Conservation (phyloP, 2,329 filamentous ascomycete species). For the Scytalidium sp. region DNA sequence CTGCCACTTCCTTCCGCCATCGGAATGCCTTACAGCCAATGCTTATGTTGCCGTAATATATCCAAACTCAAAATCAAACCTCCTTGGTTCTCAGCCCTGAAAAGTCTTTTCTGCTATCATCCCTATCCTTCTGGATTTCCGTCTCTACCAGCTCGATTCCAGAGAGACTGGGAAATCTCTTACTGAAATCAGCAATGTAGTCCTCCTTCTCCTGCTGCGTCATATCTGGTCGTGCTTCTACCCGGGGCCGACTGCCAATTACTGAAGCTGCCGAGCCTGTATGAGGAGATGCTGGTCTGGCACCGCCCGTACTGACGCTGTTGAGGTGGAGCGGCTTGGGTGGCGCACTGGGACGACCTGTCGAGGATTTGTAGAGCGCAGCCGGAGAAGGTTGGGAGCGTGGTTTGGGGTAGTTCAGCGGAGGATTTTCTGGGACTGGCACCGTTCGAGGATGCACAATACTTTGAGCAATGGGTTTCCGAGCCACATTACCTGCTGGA, state of each 20-base stretch:
- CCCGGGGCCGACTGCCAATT: conserved; percentile 33
- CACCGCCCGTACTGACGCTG: conserved; percentile 41
- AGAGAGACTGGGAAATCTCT: conserved; percentile 80
- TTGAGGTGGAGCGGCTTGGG: conserved; percentile 62
- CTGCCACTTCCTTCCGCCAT: not conserved
- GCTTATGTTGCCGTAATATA: not conserved
- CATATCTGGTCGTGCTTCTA: conserved; percentile 51
- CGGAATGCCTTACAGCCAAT: not conserved
- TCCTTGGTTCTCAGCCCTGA: not conserved
- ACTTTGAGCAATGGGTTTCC: conserved; percentile 46
- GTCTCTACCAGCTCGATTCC: conserved; percentile 64
- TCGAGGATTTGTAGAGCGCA: conserved; percentile 25
- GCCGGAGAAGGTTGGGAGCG: conserved; percentile 18
- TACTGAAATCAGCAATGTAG: conserved; percentile 69
- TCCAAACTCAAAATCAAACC: not conserved
- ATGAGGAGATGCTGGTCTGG: conserved; percentile 31
- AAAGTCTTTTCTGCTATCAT: conserved; percentile 2
- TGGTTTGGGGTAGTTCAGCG: conserved; percentile 20
- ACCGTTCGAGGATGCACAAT: conserved; percentile 21
- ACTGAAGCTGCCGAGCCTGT: not conserved
- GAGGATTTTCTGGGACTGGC: conserved; percentile 10
- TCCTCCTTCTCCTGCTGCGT: conserved; percentile 59
- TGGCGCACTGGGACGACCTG: conserved; percentile 49
- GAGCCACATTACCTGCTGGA: conserved; percentile 16
- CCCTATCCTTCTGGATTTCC: conserved; percentile 16